Evolutionary conservation across 257 asterid genomes (phyloP), one percentile per base, ranked within the genome.

Genomic region (Scutellaria minor): DNA sequence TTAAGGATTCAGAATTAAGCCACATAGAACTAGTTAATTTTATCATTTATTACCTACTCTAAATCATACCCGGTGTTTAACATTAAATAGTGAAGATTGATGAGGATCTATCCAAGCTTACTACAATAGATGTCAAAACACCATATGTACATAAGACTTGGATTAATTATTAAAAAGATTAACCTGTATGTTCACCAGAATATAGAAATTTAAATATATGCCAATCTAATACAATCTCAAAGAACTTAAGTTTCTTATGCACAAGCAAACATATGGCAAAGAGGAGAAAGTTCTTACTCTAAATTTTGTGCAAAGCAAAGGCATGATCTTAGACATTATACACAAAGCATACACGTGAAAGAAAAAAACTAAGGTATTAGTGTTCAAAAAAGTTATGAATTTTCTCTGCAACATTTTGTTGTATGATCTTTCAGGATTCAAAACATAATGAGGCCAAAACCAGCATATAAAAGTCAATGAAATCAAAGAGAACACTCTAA

Each of bases 11-110:
- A 39, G 44, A 66, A 66, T 59, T 9, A n/a, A 72, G 27, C 60
- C 67, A 31, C 37, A 59, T 57, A 50, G n/a, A 39, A 66, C 22
- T 58, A 22, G 73, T 41, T 65, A 50, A 51, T 11, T 64, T 6
- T 55, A 9, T 48, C 70, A 64, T 48, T 40, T 47, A 68, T 41
- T 60, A 61, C 45, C 18, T 42, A 45, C 72, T 64, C 40, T 62
- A 31, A 31, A 31, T 31, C 5, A 31, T 31, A 31, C 37, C 37
- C 7, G 35, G 75, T 61, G 72, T 48, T 60, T 9, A 53, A 44
- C 44, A 69, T 27, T 12, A 63, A 20, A 31, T 11, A 41, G 45
- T 52, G 42, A 61, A 52, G 54, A 75, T 56, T 24, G 40, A 15
- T n/a, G 24, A 6, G 66, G 5, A 12, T 55, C 22, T 20, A 57